A percentile compares a stretch with the other conserved stretches of the same genome.
Evolutionary conservation across 2,329 filamentous ascomycete species (phyloP).

Genomic region (Emmonsiellopsis sp.): DNA sequence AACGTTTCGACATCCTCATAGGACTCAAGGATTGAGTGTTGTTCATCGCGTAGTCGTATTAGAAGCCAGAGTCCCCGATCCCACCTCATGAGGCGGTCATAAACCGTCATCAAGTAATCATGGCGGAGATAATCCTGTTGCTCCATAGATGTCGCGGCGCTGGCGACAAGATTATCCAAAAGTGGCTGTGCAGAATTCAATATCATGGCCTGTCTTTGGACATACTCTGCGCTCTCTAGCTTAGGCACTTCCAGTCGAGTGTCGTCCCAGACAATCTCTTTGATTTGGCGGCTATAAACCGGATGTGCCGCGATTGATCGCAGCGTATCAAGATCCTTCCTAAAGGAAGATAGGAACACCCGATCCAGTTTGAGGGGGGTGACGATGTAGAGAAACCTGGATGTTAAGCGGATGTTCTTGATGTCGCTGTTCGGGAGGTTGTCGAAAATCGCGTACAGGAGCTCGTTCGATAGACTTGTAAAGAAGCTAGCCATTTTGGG

Average conservation of each 20-base stretch:
- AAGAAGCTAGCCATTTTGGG: background rate
- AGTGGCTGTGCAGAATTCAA: background rate
- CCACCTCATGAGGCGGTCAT: background rate
- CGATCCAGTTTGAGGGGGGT: background rate
- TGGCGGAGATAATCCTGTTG: background rate
- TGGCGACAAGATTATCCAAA: background rate
- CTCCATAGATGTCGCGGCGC: background rate
- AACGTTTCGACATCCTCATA: background rate
- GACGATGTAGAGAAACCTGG: background rate
- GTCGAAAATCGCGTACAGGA: background rate
- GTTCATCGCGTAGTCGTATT: background rate
- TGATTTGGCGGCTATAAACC: background rate
- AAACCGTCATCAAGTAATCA: too few relatives aligned
- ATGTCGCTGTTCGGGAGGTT: background rate
- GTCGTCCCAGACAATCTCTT: slow-evolving; percentile 2
- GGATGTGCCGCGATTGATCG: background rate
- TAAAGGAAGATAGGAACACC: background rate
- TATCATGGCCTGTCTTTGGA: slow-evolving; percentile 1
- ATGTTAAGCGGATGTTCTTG: background rate
- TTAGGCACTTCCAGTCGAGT: background rate
- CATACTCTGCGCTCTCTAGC: background rate
- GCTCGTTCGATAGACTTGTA: background rate
- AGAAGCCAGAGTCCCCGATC: background rate
- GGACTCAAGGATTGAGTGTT: background rate
- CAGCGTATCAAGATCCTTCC: background rate